Conservation (phyloP, 225 moss, liverwort and hornwort genomes). For the Ulota crispa region DNA sequence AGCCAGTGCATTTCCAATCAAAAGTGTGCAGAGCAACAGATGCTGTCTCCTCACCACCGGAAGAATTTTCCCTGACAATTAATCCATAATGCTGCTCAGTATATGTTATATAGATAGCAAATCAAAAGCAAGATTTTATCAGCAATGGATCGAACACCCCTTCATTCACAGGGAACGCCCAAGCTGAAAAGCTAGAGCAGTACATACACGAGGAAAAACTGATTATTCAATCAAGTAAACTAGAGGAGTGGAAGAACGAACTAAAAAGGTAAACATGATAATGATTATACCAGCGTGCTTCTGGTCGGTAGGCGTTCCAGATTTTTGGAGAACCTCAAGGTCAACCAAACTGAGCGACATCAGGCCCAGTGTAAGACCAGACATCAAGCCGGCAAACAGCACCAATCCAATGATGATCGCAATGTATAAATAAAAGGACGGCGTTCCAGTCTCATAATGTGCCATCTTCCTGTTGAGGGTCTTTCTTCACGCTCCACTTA, state of each 20-base stretch:
- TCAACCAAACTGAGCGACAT: constrained; percentile 61
- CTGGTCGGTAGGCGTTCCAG: constrained; percentile 40
- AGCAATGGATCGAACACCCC: neutral
- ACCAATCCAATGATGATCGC: constrained; percentile 47
- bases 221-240: neutral
- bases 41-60: constrained; percentile 64
- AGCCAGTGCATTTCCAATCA: constrained; percentile 61
- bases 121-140: neutral
- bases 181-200: neutral
- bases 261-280: neutral
- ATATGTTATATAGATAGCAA: neutral
- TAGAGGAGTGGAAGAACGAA: neutral
- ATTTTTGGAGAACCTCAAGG: constrained; percentile 55
- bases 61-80: constrained; percentile 44
- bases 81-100: neutral
- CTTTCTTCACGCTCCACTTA: constrained; percentile 18
- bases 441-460: constrained; percentile 43
- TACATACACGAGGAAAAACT: neutral
- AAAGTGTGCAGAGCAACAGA: constrained; percentile 55
- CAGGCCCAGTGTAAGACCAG: constrained; percentile 54
- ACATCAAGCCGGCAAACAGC: constrained; percentile 55
- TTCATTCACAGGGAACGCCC: neutral
- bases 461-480: constrained; percentile 33
- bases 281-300: constrained; percentile 48
- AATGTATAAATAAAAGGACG: constrained; percentile 51